These are phyloP conservation scores for Helicostylum pulchrum DNA, from an alignment of 192 early-diverging fungal genomes.

Conservation along the genomic window DNA sequence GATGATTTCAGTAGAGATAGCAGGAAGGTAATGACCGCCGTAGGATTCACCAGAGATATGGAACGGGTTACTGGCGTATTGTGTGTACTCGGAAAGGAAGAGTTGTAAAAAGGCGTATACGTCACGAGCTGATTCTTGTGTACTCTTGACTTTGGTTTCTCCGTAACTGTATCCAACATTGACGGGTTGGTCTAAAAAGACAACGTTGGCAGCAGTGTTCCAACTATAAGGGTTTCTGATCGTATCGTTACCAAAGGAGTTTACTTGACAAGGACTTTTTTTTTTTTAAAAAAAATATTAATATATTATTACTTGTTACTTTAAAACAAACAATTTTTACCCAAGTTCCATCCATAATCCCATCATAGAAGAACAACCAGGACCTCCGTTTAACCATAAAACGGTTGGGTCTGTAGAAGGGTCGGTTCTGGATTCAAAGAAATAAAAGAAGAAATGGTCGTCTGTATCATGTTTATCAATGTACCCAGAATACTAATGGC, in stretches of 20 bases:
- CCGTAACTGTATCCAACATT: constrained; percentile 93
- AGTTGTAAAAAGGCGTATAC: constrained; percentile 92
- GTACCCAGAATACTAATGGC: constrained; percentile 83
- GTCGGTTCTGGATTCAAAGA: constrained; percentile 88
- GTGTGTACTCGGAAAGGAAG: constrained; percentile 81
- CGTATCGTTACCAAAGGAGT: constrained; percentile 66
- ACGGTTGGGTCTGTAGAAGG: constrained; percentile 72
- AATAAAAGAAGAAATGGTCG: constrained; percentile 93
- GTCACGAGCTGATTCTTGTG: constrained; percentile 76
- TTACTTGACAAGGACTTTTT: constrained; percentile 74
- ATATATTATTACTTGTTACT: no score
- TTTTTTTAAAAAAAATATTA: no score
- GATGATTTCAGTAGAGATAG: constrained; percentile 76
- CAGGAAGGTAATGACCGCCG: constrained; percentile 91
- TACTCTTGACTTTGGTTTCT: constrained; percentile 62
- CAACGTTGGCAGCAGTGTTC: constrained; percentile 87
- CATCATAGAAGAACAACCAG: constrained; percentile 81
- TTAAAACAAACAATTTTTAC: no score
- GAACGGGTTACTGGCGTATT: constrained; percentile 76
- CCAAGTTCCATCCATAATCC: constrained; percentile 84
- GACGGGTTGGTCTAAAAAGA: constrained; percentile 85
- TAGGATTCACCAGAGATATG: constrained; percentile 85
- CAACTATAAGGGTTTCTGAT: constrained; percentile 74
- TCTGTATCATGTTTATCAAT: constrained; percentile 60
- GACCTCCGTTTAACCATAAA: constrained; percentile 82